These are phyloP conservation scores for Sinapis alba DNA, from an alignment of 441 rosid genomes.

Conservation along the genomic window DNA sequence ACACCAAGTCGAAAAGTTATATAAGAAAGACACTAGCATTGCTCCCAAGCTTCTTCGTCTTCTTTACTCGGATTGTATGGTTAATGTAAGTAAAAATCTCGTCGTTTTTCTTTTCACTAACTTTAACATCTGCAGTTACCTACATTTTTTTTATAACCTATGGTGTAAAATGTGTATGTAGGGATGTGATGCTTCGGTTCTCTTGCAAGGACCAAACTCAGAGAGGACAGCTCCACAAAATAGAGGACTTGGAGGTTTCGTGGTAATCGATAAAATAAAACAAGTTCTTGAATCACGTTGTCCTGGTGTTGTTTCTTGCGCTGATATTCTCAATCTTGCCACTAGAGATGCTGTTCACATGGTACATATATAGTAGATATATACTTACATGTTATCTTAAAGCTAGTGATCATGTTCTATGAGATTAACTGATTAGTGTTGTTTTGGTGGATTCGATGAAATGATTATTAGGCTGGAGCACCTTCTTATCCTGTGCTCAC, in stretches of 20 bases:
- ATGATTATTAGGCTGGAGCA: slow-evolving; percentile 67
- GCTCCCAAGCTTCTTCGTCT: slow-evolving; percentile 71
- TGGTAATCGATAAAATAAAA: slow-evolving; percentile 72
- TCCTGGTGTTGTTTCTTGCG: slow-evolving; percentile 87
- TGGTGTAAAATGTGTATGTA: slow-evolving; percentile 26
- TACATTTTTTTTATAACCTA: not conserved
- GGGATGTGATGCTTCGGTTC: slow-evolving; percentile 89
- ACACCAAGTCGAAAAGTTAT: slow-evolving; percentile 51
- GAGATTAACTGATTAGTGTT: not conserved
- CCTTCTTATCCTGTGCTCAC: slow-evolving; percentile 80
- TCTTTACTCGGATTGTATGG: slow-evolving; percentile 76
- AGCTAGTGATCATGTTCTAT: not conserved
- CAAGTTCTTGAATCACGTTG: slow-evolving; percentile 63
- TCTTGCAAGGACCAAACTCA: slow-evolving; percentile 64
- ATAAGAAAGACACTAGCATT: slow-evolving; percentile 49
- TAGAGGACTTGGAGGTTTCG: slow-evolving; percentile 67
- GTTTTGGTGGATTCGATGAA: not conserved
- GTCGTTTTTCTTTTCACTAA: not conserved
- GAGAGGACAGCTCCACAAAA: slow-evolving; percentile 78
- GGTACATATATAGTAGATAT: slow-evolving; percentile 49
- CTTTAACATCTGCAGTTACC: not conserved
- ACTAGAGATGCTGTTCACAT: slow-evolving; percentile 79
- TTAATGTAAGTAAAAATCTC: slow-evolving; percentile 47
- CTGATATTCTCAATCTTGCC: slow-evolving; percentile 91
- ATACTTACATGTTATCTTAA: not conserved